These are phyloP conservation scores for Clonostachys rosea DNA, from an alignment of 2,329 filamentous ascomycete genomes.

Conservation along the genomic window DNA sequence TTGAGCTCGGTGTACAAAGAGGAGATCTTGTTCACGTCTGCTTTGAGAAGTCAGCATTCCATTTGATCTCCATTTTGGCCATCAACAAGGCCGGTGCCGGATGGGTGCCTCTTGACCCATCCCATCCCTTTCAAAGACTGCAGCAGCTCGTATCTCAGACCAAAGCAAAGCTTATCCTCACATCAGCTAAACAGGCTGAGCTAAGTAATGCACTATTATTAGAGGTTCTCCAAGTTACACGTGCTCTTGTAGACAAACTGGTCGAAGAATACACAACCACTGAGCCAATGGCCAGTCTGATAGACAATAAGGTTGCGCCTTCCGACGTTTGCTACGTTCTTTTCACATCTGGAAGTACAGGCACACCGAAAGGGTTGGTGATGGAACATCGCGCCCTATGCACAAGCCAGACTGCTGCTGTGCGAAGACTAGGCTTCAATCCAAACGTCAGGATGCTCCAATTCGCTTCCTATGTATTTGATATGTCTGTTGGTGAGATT, in stretches of 20 bases:
- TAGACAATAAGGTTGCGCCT: constrained; percentile 1
- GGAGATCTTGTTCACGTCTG: constrained; percentile 3
- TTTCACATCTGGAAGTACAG: constrained; percentile 7
- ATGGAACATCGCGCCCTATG: constrained; percentile 7
- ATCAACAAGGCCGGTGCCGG: constrained; percentile 7
- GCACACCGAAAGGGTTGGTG: constrained; percentile 7
- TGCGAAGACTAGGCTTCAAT: constrained; percentile 1
- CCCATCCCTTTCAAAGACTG: constrained; percentile 2
- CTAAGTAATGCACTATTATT: not conserved
- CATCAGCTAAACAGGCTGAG: not conserved
- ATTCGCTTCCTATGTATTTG: constrained; percentile 1
- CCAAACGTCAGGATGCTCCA: constrained; percentile 1
- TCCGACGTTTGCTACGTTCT: constrained; percentile 6
- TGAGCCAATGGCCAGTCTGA: not conserved
- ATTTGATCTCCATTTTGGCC: constrained; percentile 4
- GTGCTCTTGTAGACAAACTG: not conserved
- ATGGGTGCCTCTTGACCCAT: constrained; percentile 5
- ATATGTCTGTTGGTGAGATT: not conserved
- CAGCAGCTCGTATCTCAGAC: constrained; percentile 1
- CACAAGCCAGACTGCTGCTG: not conserved
- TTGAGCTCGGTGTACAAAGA: not conserved
- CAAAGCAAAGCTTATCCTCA: not conserved
- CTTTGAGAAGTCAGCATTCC: constrained; percentile 8
- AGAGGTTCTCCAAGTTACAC: constrained; percentile 1
- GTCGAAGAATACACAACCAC: not conserved